Evolutionary conservation across 371 early-diverging fungal genomes (phyloP), one percentile per base, ranked within the genome.

Genomic region (Actinomucor elegans): DNA sequence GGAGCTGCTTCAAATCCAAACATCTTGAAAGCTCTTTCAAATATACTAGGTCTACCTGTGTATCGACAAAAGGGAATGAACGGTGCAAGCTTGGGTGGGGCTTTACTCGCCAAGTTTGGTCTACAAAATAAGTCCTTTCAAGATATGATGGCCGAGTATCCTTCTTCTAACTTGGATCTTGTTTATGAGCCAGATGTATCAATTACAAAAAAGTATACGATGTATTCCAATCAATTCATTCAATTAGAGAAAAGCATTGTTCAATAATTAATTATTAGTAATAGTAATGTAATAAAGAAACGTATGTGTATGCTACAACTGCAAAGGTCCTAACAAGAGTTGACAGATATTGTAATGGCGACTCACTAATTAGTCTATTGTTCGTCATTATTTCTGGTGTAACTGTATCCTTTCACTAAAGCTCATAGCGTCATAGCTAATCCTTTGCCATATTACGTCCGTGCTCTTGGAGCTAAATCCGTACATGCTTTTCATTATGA

Each of bases 11-110:
- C 66, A 1, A 92, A 90, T 64, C 26, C 46, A 2, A 58, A 61
- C 1, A 59, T 92, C 10, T 63, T 83, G 10, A 80, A 85, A 32
- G 61, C 86, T 0, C 51, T 91, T 4, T 81, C 91, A 0, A 77
- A 91, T 55, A 81, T 92, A 12, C 79, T 93, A 61, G 87, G 86
- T 0, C 70, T 83, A 0, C 75, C 80, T 1, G 89, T 91, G 2
- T 83, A 81, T 55, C 79, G 64, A 58, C 67, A 69, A 37, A 65
- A 63, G 24, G 77, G 73, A 5, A 60, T 61, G 61, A 77, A 77
- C 43, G 66, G 73, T 26, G 77, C 74, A 12, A 71, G 74, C 60
- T 48, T 77, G 1, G 77, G 77, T n/a, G 77, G 74, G 9, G 74
- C 77, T 0, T 51, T 77, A 27, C 43, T 77, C 17, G 77, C 77